Base-by-base conservation (phyloP, 139 green algal genomes). In the Asterochloris erici region DNA sequence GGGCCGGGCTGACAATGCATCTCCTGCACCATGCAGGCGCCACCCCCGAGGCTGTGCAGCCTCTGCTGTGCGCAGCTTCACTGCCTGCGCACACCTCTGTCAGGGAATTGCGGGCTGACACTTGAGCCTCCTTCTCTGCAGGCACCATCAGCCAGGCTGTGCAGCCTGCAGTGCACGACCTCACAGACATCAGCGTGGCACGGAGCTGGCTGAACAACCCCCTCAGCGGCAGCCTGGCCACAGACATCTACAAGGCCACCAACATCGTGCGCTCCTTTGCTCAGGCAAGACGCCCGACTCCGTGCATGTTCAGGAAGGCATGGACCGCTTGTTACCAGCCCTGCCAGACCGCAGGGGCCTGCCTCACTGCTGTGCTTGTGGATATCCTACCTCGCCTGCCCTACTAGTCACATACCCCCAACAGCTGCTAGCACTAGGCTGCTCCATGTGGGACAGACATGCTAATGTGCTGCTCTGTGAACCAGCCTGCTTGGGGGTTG, bases 151-250 rank as follows among this genome's bases (percentile, higher is more conserved):
- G 73, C 38, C 66, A 77, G 13, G 89, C 89, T 12, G 87, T 89
- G 64, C 89, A 92, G 81, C 85, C 88, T 19, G 91, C 91, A 0
- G 87, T 97, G 29, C 90, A 94, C 66, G 93, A 97, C 69, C 87
- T 91, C 16, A 88, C 91, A 16, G 93, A 94, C 79, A 83, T 85
- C n/a, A 84, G 88, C 54, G 88, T 87, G n/a, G 81, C 94, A 73
- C 88, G 92, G 28, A 87, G 89, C 63, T 95, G 91, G 91, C 78
- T 96, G 54, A 96, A 95, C 87, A 87, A 73, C 61, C 93, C 94
- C 15, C 84, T 90, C 60, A 86, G 79, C 24, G 28, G 17, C 63
- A 81, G 24, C 77, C 78, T 97, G 75, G 92, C 90, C 38, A 77
- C 85, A 0, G 93, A 94, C 73, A 80, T 95, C 16, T 95, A 89